Evolutionary conservation across 108 stramenopile species (phyloP).

Genomic region (Skeletonema grethae): DNA sequence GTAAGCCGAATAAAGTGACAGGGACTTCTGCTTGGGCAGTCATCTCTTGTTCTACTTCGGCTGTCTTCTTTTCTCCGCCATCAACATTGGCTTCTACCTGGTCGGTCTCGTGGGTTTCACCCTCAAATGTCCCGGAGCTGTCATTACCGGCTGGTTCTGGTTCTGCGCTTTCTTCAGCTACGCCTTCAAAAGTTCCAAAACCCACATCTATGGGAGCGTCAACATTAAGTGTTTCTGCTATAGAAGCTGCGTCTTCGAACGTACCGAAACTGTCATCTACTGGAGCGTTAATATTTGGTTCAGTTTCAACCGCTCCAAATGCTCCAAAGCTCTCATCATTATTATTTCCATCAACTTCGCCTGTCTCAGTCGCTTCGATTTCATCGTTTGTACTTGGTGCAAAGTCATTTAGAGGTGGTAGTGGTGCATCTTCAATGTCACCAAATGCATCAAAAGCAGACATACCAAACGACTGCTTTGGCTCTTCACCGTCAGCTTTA

Average conservation of each 20-base stretch:
- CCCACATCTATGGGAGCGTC: slow-evolving; percentile 18
- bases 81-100: slow-evolving; percentile 16
- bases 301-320: slow-evolving; percentile 37
- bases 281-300: slow-evolving; percentile 3
- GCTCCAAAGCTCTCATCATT: slow-evolving; percentile 25
- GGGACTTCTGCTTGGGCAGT: background rate
- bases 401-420: slow-evolving; percentile 29
- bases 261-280: slow-evolving; percentile 23
- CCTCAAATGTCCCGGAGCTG: slow-evolving; percentile 27
- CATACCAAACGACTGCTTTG: background rate
- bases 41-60: background rate
- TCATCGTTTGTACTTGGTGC: slow-evolving; percentile 12
- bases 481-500: background rate
- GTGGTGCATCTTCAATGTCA: slow-evolving; percentile 34
- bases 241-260: slow-evolving; percentile 47
- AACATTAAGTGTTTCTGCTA: slow-evolving; percentile 12
- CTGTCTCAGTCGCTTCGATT: background rate
- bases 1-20: background rate
- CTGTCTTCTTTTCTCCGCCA: background rate
- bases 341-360: slow-evolving; percentile 9
- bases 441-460: slow-evolving; percentile 21
- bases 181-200: slow-evolving; percentile 43
- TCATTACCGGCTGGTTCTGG: slow-evolving; percentile 4
- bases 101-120: background rate
- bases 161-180: slow-evolving; percentile 38